A percentile compares a stretch with the other conserved stretches of the same genome.
These are phyloP conservation scores for Xylaria sp. DNA, from an alignment of 2,329 filamentous ascomycete species.

Conservation along the genomic window DNA sequence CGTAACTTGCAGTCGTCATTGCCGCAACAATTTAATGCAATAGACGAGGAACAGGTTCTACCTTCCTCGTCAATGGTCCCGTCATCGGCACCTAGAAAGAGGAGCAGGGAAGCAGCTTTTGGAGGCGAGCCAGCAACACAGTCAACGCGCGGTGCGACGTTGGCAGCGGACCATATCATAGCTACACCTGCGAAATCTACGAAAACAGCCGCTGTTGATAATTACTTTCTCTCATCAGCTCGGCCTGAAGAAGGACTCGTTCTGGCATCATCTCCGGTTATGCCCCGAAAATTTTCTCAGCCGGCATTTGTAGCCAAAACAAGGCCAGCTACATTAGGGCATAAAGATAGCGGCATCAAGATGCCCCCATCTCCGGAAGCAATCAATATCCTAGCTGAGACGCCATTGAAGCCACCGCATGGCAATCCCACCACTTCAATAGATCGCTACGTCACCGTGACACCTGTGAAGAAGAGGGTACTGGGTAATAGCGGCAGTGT, in stretches of 20 bases:
- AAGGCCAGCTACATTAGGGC: constrained; percentile 24
- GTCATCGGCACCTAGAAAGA: constrained; percentile 47
- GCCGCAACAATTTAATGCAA: constrained; percentile 28
- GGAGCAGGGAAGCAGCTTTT: constrained; percentile 43
- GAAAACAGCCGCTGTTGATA: constrained; percentile 24
- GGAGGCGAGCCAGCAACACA: constrained; percentile 39
- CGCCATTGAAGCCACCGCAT: constrained; percentile 45
- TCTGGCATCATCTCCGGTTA: constrained; percentile 41
- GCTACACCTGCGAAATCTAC: constrained; percentile 38
- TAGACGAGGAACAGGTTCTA: constrained; percentile 38
- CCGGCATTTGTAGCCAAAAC: constrained; percentile 27
- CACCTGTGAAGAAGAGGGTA: constrained; percentile 34
- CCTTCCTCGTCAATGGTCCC: constrained; percentile 49
- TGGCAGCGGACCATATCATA: constrained; percentile 25
- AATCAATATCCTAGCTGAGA: constrained; percentile 37
- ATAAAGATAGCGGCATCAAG: constrained; percentile 40
- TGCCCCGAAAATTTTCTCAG: constrained; percentile 34
- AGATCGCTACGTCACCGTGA: constrained; percentile 32
- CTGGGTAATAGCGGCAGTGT: constrained; percentile 7
- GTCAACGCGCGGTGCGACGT: constrained; percentile 33
- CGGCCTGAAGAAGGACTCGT: constrained; percentile 37
- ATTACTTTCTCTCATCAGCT: constrained; percentile 31
- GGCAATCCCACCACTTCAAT: constrained; percentile 27
- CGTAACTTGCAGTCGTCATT: constrained; percentile 37
- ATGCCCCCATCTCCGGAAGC: constrained; percentile 39